These are phyloP conservation scores for Magnusiomyces magnusii DNA, from an alignment of 1,139 yeast genomes.

Conservation along the genomic window DNA sequence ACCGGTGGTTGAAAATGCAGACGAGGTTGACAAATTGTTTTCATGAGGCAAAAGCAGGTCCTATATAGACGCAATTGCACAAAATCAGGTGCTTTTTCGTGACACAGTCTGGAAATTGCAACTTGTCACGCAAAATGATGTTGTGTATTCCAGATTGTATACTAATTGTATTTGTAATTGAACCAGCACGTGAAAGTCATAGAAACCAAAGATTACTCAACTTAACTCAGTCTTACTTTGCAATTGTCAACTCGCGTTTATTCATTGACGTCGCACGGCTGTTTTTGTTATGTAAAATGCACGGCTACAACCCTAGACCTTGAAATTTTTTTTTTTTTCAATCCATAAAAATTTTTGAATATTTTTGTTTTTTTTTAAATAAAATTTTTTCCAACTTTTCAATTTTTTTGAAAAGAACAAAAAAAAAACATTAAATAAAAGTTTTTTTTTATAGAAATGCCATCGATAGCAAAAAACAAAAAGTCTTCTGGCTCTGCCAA, in stretches of 20 bases:
- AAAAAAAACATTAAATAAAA: no score
- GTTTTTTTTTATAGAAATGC: not conserved
- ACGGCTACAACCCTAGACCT: not conserved
- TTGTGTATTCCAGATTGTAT: no score
- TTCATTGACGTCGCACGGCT: not conserved
- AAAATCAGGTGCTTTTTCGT: not conserved
- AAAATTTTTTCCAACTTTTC: not conserved
- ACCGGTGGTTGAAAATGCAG: no score
- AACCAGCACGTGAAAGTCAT: no score
- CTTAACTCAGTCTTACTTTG: no score
- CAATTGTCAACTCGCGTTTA: no score
- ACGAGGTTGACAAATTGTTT: no score
- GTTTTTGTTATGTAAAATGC: not conserved
- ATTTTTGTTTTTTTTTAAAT: not conserved
- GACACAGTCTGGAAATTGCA: no score
- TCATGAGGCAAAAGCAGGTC: no score
- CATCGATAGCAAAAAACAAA: not conserved
- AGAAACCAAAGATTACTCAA: no score
- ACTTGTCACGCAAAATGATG: no score
- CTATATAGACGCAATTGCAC: not conserved
- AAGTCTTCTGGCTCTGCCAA: not conserved
- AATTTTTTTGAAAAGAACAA: not conserved
- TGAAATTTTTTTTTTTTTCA: not conserved
- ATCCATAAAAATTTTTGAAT: not conserved
- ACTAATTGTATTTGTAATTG: no score